These are phyloP conservation scores for Esteya vermicola DNA, from an alignment of 2,329 filamentous ascomycete genomes.

Conservation along the genomic window DNA sequence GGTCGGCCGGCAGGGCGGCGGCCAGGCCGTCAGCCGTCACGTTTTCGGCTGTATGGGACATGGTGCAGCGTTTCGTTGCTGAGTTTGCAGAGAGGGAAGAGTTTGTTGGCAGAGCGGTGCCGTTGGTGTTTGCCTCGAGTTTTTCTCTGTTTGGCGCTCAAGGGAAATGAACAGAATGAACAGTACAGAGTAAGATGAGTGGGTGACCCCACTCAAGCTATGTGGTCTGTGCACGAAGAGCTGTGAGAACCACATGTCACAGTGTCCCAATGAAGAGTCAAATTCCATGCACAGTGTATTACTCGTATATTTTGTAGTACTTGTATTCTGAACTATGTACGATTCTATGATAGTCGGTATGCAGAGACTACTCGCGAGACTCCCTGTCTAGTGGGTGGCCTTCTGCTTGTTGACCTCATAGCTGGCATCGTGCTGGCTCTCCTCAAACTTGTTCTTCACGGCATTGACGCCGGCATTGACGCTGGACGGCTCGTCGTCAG, in stretches of 20 bases:
- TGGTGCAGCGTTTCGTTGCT: too few relatives aligned
- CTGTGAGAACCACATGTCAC: not conserved
- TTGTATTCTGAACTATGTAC: not conserved
- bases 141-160: too few relatives aligned
- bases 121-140: too few relatives aligned
- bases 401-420: slow-evolving; percentile 25
- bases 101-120: too few relatives aligned
- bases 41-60: not conserved
- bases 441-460: slow-evolving; percentile 20
- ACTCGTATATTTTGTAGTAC: not conserved
- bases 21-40: not conserved
- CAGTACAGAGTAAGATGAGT: too few relatives aligned
- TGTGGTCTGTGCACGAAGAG: too few relatives aligned
- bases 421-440: slow-evolving; percentile 18
- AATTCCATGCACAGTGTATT: too few relatives aligned
- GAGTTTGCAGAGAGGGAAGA: too few relatives aligned
- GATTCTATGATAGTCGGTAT: too few relatives aligned
- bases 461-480: slow-evolving; percentile 17
- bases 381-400: slow-evolving; percentile 19
- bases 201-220: too few relatives aligned
- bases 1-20: slow-evolving; percentile 30
- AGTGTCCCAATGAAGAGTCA: not conserved
- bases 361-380: not conserved
- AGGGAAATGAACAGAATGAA: too few relatives aligned
- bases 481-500: slow-evolving; percentile 11